Evolutionary conservation across 192 early-diverging fungal genomes (phyloP).

Genomic region (Backusella tarrabulga): DNA sequence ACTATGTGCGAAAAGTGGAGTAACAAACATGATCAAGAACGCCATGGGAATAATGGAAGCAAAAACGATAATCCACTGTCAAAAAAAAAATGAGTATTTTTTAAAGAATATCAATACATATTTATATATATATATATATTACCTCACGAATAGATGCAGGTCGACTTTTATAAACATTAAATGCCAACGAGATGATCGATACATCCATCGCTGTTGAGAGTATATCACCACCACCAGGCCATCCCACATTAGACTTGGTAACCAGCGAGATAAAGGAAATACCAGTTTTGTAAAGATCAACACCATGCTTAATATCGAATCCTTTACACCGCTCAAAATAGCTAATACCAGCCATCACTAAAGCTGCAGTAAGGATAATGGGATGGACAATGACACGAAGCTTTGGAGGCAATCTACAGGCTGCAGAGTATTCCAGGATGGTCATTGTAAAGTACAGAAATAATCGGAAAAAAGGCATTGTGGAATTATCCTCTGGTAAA

Average conservation of each 20-base stretch:
- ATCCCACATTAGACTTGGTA: not conserved
- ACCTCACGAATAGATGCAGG: slow-evolving; percentile 6
- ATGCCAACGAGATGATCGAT: slow-evolving; percentile 16
- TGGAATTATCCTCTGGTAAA: not conserved
- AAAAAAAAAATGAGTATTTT: not conserved
- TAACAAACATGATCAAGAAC: slow-evolving; percentile 18
- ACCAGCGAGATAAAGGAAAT: slow-evolving; percentile 12
- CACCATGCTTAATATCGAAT: not conserved
- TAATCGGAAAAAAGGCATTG: slow-evolving; percentile 12
- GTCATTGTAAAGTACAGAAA: slow-evolving; percentile 8
- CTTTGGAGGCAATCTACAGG: not conserved
- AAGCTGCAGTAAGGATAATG: slow-evolving; percentile 17
- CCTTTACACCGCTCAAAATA: slow-evolving; percentile 13
- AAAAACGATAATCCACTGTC: slow-evolving; percentile 4
- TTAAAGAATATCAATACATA: no score
- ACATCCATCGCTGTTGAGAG: slow-evolving; percentile 22
- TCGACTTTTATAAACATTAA: slow-evolving; percentile 14
- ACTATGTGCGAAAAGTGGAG: slow-evolving; percentile 17
- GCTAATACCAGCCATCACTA: slow-evolving; percentile 5
- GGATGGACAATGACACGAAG: slow-evolving; percentile 13
- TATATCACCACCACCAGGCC: slow-evolving; percentile 31
- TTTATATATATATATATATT: not conserved
- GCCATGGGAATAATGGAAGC: slow-evolving; percentile 6
- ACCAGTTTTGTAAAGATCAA: not conserved
- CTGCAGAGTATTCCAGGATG: slow-evolving; percentile 1